Base-by-base conservation (phyloP, 176 grass and related monocot species). In the Leersia perrieri region DNA sequence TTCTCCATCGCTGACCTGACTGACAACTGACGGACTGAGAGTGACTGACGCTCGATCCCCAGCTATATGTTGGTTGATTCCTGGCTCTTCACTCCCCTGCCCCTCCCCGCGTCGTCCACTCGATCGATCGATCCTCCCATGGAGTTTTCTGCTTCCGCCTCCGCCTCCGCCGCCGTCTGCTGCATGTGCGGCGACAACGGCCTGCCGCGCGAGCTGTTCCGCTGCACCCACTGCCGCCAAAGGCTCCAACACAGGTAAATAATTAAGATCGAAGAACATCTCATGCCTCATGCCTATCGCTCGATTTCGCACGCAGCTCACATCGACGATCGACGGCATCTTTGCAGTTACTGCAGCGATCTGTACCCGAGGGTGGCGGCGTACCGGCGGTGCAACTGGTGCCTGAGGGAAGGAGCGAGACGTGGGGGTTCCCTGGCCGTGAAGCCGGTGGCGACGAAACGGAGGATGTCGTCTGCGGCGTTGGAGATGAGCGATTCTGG, bases 121-220 rank as follows among this genome's bases (percentile, higher is more conserved):
- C 44, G 44, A 47, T 47, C 44, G 44, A 39, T 39, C 36, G 7
- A 3, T 5, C 6, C 9, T 16, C 4, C 68, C 62, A 81, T 87
- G 85, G n/a, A 51, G 15, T 36, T n/a, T 29, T 35, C 44, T 7
- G 16, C 2, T 36, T 31, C 38, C 51, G 22, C 27, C 70, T 49
- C 5, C 6, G 29, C 26, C 32, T 14, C 5, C 34, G 7, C 61
- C 39, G 82, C 69, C 22, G 85, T 97, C 77, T 97, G 94, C 81
- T 97, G 93, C 93, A 97, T 97, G 93, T 97, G 93, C 47, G 93
- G 93, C 55, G 90, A 97, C 73, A 85, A 79, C 25, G 94, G 94
- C 35, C 77, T 97, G 55, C 22, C 82, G 16, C 45, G 51, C 65
- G 87, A 97, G 83, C 88, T 97, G 34, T 97, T 93, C 78, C 88